Evolutionary conservation across 2,329 filamentous ascomycete genomes (phyloP), one percentile per base, ranked within the genome.

Genomic region (Pseudogymnoascus sp.): DNA sequence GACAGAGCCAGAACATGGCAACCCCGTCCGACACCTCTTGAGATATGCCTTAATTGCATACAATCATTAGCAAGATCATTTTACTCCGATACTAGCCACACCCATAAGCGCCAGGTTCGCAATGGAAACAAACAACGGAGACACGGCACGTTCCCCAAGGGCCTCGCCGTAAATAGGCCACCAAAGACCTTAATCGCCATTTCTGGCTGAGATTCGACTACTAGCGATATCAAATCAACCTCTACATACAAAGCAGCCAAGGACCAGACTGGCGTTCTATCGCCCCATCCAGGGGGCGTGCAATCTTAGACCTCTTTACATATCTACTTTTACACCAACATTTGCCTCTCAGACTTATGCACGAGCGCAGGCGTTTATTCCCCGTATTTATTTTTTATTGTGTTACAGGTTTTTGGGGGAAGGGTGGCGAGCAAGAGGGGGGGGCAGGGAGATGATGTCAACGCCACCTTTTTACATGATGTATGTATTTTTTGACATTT

Each of bases 361-460:
- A 56, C 50, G 28, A 56, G 50, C 50, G 50, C 28, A 56, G 50
- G 50, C 50, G 50, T 56, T 33, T 56, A 33, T 56, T 56, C 50
- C 46, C 26, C 50, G 4, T 53, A 19, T 56, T 56, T 56, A 4
- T 31, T 56, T 33, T 56, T 56, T 33, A 7, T 33, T 56, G 26
- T 5, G 26, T 56, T 56, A 16, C 26, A 11, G 8, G 12, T 56
- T 56, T 56, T 31, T 31, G 19, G 50, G 50, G 28, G 19, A 2
- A 11, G 10, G 50, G 6, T 46, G 22, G 12, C 22, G 11, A 46
- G 41, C 7, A 2, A 2, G 40, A 43, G 16, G 43, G 24, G 24
- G 14, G 24, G 19, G 19, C 19, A 6, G 11, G 10, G n/a, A 14
- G 50, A 56, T 56, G 50, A 56, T 11, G n/a, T 28, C 50, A 56